These are phyloP conservation scores for Leccinum uliginosum DNA, from an alignment of 768 basidiomycete genomes.

Conservation along the genomic window DNA sequence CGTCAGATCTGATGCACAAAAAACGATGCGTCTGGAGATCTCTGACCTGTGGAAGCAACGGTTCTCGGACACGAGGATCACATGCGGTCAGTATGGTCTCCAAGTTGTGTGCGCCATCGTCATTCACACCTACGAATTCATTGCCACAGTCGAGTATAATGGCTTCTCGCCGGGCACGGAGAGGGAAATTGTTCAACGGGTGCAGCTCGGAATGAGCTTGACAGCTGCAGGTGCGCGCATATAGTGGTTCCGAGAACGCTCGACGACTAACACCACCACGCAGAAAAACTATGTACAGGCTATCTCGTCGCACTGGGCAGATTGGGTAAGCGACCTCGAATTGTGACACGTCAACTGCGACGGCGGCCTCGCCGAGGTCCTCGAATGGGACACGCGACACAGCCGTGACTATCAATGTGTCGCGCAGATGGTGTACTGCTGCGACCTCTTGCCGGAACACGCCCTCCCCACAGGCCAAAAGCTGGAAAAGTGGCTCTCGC, in stretches of 20 bases:
- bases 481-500: constrained; percentile 45
- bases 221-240: constrained; percentile 57
- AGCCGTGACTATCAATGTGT: constrained; percentile 77
- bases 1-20: constrained; percentile 46
- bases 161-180: constrained; percentile 52
- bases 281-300: constrained; percentile 84
- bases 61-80: constrained; percentile 57
- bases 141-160: constrained; percentile 59
- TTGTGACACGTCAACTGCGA: constrained; percentile 52
- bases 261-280: background rate
- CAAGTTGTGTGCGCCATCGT: background rate
- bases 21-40: constrained; percentile 43
- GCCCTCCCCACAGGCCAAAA: constrained; percentile 50
- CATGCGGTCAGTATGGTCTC: constrained; percentile 51
- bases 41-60: constrained; percentile 46
- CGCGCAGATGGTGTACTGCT: constrained; percentile 66
- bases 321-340: constrained; percentile 62
- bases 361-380: constrained; percentile 50
- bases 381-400: constrained; percentile 63
- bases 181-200: constrained; percentile 78
- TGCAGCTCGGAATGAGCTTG: constrained; percentile 74
- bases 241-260: background rate
- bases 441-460: constrained; percentile 46
- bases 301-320: constrained; percentile 64
- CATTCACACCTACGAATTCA: background rate